Percentiles rank a stretch among this genome's conserved stretches.
Conservation (phyloP, 805 yeast genomes). For the Spencermartinsiella europaea region DNA sequence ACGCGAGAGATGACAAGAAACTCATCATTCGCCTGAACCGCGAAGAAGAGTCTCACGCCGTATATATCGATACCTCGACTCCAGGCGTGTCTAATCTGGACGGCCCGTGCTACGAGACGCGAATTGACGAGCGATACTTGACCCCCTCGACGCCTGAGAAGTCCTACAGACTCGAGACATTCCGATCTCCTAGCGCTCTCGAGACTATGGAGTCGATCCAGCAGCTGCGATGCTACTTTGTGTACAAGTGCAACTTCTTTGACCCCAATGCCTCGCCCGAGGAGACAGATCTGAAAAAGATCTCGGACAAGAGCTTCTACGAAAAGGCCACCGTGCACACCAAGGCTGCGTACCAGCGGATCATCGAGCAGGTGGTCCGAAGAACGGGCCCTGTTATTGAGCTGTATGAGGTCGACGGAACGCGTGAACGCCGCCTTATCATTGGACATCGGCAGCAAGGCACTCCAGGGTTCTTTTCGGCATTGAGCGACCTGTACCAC, state of each 20-base stretch:
- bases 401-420: slow-evolving; percentile 71
- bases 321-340: slow-evolving; percentile 77
- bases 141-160: slow-evolving; percentile 31
- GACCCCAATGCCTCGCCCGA: slow-evolving; percentile 29
- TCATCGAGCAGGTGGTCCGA: slow-evolving; percentile 60
- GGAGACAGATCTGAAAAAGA: slow-evolving; percentile 52
- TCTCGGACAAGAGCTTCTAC: slow-evolving; percentile 75
- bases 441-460: slow-evolving; percentile 83
- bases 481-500: slow-evolving; percentile 77
- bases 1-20: slow-evolving; percentile 50
- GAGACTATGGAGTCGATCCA: slow-evolving; percentile 37
- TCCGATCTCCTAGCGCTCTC: slow-evolving; percentile 45
- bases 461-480: slow-evolving; percentile 82
- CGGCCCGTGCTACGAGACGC: slow-evolving; percentile 54
- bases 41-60: slow-evolving; percentile 81
- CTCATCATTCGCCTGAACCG: slow-evolving; percentile 74
- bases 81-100: slow-evolving; percentile 45
- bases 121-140: slow-evolving; percentile 77
- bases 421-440: slow-evolving; percentile 79
- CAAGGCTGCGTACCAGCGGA: slow-evolving; percentile 65
- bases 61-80: slow-evolving; percentile 72
- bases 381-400: slow-evolving; percentile 92
- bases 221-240: slow-evolving; percentile 68
- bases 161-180: slow-evolving; percentile 71
- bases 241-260: slow-evolving; percentile 64